Evolutionary conservation across 305 asterid genomes (phyloP).

Genomic region (Fraxinus sp.): DNA sequence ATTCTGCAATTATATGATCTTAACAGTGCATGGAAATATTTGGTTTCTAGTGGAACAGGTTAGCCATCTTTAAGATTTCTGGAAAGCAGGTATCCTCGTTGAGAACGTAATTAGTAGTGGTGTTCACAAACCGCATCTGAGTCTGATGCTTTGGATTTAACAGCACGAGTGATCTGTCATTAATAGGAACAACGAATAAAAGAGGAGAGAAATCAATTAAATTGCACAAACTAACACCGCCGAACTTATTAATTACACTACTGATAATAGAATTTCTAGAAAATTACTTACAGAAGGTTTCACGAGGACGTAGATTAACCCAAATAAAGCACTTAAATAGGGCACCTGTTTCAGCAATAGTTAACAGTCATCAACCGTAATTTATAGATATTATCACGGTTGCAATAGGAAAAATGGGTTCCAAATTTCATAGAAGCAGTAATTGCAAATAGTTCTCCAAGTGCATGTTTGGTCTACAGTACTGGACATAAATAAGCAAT

Average conservation of each 20-base stretch:
- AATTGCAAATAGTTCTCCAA: neutral
- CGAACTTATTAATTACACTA: neutral
- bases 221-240: neutral
- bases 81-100: neutral
- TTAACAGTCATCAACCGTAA: conserved; percentile 7
- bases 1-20: neutral
- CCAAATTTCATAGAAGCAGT: neutral
- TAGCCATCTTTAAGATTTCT: neutral
- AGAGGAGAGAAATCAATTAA: conserved; percentile 1
- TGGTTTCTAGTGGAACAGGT: neutral
- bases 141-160: conserved; percentile 69
- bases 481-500: neutral
- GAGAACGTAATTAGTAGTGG: neutral
- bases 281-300: conserved; percentile 75
- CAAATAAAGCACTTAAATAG: conserved; percentile 77
- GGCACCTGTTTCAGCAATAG: conserved; percentile 61
- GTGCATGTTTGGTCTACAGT: neutral
- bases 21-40: neutral
- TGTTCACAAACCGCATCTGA: conserved; percentile 57
- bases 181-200: neutral
- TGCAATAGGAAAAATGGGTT: conserved; percentile 1
- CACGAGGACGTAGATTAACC: conserved; percentile 72
- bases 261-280: neutral
- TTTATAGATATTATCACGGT: neutral
- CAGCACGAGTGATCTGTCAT: conserved; percentile 64